Conservation (phyloP, 768 basidiomycete genomes). For the Phlebiopsis gigantea region DNA sequence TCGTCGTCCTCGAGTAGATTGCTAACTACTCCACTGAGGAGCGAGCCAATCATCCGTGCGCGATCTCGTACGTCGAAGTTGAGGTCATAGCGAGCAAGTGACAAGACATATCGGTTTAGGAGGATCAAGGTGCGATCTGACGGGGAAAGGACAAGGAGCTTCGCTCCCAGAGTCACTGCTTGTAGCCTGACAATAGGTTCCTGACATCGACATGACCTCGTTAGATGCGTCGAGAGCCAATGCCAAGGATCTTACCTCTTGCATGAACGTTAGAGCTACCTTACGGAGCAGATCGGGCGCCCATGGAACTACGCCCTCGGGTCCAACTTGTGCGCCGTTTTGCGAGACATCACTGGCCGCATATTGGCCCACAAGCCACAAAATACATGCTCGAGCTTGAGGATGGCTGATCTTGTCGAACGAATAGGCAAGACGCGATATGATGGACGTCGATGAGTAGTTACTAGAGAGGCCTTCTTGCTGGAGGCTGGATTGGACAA, state of each 20-base stretch:
- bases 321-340: conserved; percentile 20
- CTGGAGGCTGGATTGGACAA: conserved; percentile 66
- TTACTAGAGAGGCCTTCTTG: conserved; percentile 15
- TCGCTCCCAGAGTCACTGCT: conserved; percentile 78
- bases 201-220: conserved; percentile 30
- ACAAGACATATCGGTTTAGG: conserved; percentile 69
- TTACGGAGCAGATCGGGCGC: conserved; percentile 89
- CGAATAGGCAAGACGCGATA: conserved; percentile 71
- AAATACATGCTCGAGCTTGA: conserved; percentile 78
- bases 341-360: conserved; percentile 38
- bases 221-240: not conserved
- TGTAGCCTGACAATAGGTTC: conserved; percentile 72
- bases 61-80: conserved; percentile 92
- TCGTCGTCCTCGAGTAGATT: conserved; percentile 21
- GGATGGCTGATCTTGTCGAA: conserved; percentile 78
- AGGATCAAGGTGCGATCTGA: conserved; percentile 42
- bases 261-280: conserved; percentile 61
- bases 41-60: conserved; percentile 67
- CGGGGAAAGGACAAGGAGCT: conserved; percentile 70
- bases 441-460: conserved; percentile 52
- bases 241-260: conserved; percentile 48
- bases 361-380: conserved; percentile 94
- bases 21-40: conserved; percentile 51
- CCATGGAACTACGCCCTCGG: conserved; percentile 67
- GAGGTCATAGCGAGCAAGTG: conserved; percentile 81